Evolutionary conservation across 75 land plant genomes (phyloP).

Genomic region (Selaginella tamariscina): DNA sequence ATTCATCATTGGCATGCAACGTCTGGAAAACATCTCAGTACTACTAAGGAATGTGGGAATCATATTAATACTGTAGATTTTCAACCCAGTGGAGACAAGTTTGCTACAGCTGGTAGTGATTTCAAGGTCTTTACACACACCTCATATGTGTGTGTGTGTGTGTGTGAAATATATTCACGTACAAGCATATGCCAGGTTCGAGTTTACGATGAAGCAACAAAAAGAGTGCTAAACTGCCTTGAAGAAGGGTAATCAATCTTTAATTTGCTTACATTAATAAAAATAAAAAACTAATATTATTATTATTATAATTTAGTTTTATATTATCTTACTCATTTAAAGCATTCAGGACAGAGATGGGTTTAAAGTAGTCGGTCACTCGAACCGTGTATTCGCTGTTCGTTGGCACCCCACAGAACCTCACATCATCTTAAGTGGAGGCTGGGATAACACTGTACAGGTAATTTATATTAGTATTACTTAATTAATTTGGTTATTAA

Average conservation of each 20-base stretch:
- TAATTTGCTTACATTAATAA: no score
- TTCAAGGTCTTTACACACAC: no score
- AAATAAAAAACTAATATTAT: no score
- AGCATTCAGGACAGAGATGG: conserved; percentile 23
- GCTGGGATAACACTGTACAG: conserved; percentile 33
- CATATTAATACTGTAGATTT: conserved; percentile 20
- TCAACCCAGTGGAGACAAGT: conserved; percentile 19
- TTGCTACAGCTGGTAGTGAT: conserved; percentile 30
- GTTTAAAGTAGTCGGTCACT: conserved; percentile 20
- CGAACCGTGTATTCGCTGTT: conserved; percentile 27
- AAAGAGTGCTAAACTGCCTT: conserved; percentile 1
- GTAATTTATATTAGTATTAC: conserved; percentile 10
- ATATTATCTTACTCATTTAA: not conserved
- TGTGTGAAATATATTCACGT: no score
- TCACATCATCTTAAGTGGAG: conserved; percentile 22
- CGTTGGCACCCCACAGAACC: conserved; percentile 24
- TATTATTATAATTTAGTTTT: no score
- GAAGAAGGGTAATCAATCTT: no score
- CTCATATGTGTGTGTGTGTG: no score
- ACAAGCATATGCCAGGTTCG: conserved; percentile 17
- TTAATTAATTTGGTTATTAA: not conserved
- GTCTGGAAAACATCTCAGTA: conserved; percentile 22
- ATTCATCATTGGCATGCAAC: conserved; percentile 36
- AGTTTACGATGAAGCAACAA: conserved; percentile 26
- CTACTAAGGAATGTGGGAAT: conserved; percentile 19